Percentiles rank a stretch among this genome's conserved stretches.
Evolutionary conservation across 2,329 filamentous ascomycete species (phyloP).

Genomic region (Epichloe typhina): DNA sequence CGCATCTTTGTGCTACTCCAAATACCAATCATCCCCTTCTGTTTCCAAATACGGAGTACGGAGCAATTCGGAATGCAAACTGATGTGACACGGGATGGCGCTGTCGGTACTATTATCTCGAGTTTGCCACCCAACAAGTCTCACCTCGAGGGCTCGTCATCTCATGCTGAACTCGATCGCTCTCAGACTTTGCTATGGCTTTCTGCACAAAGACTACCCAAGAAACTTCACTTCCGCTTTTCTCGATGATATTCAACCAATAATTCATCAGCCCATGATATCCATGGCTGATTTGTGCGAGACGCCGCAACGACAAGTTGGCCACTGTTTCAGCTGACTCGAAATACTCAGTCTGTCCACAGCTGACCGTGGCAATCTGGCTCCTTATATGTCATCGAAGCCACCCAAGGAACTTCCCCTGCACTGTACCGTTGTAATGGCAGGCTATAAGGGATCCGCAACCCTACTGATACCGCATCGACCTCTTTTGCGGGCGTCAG

Average conservation of each 20-base stretch:
- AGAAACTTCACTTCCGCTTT: not conserved
- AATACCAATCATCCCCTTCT: not conserved
- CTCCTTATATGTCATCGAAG: conserved; percentile 42
- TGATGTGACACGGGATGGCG: not conserved
- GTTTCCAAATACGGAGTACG: not conserved
- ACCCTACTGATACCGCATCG: conserved; percentile 39
- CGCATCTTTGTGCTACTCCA: not conserved
- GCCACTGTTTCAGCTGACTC: not conserved
- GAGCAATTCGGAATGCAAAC: not conserved
- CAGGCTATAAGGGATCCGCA: conserved; percentile 73
- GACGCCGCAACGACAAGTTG: not conserved
- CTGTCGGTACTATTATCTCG: not conserved
- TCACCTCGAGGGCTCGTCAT: not conserved
- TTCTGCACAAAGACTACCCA: not conserved
- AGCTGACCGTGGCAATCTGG: conserved; percentile 44
- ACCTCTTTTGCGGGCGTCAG: conserved; percentile 10
- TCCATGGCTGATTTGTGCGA: not conserved
- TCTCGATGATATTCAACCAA: not conserved
- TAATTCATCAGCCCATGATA: not conserved
- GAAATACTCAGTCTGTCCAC: conserved; percentile 17
- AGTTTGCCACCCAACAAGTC: not conserved
- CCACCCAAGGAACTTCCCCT: conserved; percentile 65
- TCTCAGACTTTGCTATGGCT: not conserved
- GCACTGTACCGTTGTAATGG: conserved; percentile 54
- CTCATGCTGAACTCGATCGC: not conserved